Conservation (phyloP, 371 early-diverging fungal genomes). For the Mortierella sp. region DNA sequence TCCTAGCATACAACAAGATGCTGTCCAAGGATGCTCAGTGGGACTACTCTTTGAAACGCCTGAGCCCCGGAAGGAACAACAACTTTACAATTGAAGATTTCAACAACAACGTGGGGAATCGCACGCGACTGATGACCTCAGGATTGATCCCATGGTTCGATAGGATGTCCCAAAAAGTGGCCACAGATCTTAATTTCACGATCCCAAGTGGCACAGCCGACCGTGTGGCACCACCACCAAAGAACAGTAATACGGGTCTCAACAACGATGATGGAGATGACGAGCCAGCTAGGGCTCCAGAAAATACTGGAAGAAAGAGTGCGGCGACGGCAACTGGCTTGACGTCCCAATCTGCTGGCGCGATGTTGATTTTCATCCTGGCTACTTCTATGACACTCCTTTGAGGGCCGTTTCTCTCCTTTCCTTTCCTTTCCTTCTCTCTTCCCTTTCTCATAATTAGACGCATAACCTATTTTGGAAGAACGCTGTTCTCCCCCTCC, state of each 20-base stretch:
- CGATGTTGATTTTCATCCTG: too few relatives aligned
- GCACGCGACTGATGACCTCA: not conserved
- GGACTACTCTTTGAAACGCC: slow-evolving; percentile 47
- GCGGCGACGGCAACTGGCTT: too few relatives aligned
- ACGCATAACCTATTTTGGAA: too few relatives aligned
- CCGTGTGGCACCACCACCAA: slow-evolving; percentile 18
- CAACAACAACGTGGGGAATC: slow-evolving; percentile 31
- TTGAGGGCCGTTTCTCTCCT: too few relatives aligned
- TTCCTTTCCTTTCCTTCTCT: too few relatives aligned
- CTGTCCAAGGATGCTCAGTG: slow-evolving; percentile 57
- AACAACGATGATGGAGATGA: slow-evolving; percentile 2
- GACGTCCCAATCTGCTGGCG: too few relatives aligned
- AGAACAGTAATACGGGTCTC: slow-evolving; percentile 5
- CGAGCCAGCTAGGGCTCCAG: not conserved
- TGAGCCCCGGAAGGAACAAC: slow-evolving; percentile 51
- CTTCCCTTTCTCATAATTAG: too few relatives aligned
- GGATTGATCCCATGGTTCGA: slow-evolving; percentile 8
- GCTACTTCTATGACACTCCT: too few relatives aligned
- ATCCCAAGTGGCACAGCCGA: slow-evolving; percentile 8
- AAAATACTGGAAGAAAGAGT: too few relatives aligned
- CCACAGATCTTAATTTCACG: slow-evolving; percentile 15
- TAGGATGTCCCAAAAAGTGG: slow-evolving; percentile 10
- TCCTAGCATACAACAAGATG: slow-evolving; percentile 56
- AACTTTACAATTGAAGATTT: slow-evolving; percentile 53
- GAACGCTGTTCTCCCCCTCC: too few relatives aligned